Conservation (phyloP, 257 asterid species). For the Dorcoceras hygrometricum region DNA sequence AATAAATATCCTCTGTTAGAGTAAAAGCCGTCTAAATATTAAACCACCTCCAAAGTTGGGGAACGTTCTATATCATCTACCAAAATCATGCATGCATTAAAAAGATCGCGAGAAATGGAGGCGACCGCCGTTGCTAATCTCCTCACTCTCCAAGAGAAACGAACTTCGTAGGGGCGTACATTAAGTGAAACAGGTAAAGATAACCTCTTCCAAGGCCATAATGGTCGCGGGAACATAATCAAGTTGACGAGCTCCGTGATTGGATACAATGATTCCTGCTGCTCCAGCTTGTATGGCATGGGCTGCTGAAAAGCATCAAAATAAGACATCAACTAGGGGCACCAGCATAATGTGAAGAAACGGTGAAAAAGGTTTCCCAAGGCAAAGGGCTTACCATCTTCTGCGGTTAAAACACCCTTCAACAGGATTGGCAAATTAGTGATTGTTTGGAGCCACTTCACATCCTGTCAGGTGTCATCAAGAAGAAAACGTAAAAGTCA, state of each 20-base stretch:
- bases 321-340: neutral
- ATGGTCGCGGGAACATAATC: conserved; percentile 74
- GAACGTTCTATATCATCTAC: neutral
- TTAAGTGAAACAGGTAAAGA: neutral
- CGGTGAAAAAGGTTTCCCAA: neutral
- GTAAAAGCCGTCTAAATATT: too few species aligned
- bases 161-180: neutral
- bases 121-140: neutral
- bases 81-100: neutral
- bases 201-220: conserved; percentile 69
- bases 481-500: neutral
- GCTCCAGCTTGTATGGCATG: conserved; percentile 62
- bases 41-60: neutral
- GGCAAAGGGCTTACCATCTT: conserved; percentile 53
- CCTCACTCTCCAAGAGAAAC: neutral
- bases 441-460: conserved; percentile 80
- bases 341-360: neutral
- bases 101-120: neutral
- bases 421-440: conserved; percentile 69
- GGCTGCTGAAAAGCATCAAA: conserved; percentile 38
- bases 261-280: conserved; percentile 79
- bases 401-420: conserved; percentile 80
- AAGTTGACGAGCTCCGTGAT: conserved; percentile 90
- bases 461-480: conserved; percentile 43
- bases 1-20: too few species aligned